Evolutionary conservation across 2,329 filamentous ascomycete genomes (phyloP).

Genomic region (Arthrobotrys entomopaga): DNA sequence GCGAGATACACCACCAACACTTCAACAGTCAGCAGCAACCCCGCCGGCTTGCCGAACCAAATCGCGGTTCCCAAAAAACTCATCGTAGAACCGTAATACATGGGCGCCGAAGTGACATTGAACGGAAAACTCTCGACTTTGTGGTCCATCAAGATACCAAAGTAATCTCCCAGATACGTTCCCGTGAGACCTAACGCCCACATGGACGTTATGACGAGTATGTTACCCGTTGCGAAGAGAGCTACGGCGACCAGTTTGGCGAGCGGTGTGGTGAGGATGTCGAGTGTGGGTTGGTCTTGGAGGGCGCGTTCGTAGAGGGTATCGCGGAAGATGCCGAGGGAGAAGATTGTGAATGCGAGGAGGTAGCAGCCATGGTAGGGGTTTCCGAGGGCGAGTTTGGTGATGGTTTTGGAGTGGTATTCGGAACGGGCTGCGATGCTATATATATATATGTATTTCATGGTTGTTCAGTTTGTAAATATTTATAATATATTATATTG

Average conservation of each 20-base stretch:
- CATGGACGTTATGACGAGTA: slow-evolving; percentile 87
- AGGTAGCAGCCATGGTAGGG: slow-evolving; percentile 85
- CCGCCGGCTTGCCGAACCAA: slow-evolving; percentile 86
- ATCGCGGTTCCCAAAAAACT: slow-evolving; percentile 90
- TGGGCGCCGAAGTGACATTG: slow-evolving; percentile 87
- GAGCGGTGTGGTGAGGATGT: slow-evolving; percentile 69
- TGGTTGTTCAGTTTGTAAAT: background rate
- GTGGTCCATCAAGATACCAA: slow-evolving; percentile 95
- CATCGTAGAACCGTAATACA: slow-evolving; percentile 95
- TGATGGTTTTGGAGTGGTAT: slow-evolving; percentile 89
- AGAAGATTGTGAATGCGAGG: slow-evolving; percentile 89
- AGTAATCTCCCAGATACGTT: slow-evolving; percentile 97
- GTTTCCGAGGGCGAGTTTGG: slow-evolving; percentile 83
- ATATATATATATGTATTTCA: slow-evolving; percentile 7
- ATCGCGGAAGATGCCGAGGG: slow-evolving; percentile 87
- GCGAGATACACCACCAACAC: slow-evolving; percentile 57
- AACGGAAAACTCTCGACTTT: slow-evolving; percentile 97
- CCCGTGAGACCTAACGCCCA: slow-evolving; percentile 92
- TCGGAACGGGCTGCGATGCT: slow-evolving; percentile 67
- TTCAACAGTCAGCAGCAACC: slow-evolving; percentile 67
- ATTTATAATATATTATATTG: slow-evolving; percentile 67
- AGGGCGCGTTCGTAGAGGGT: slow-evolving; percentile 79
- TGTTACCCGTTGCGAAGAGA: slow-evolving; percentile 79
- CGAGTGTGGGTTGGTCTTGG: slow-evolving; percentile 67
- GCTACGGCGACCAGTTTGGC: slow-evolving; percentile 74